Evolutionary conservation across 345 rosid species (phyloP), one percentile per base, ranked within the genome.

Genomic region (Streptanthus diversifolius): DNA sequence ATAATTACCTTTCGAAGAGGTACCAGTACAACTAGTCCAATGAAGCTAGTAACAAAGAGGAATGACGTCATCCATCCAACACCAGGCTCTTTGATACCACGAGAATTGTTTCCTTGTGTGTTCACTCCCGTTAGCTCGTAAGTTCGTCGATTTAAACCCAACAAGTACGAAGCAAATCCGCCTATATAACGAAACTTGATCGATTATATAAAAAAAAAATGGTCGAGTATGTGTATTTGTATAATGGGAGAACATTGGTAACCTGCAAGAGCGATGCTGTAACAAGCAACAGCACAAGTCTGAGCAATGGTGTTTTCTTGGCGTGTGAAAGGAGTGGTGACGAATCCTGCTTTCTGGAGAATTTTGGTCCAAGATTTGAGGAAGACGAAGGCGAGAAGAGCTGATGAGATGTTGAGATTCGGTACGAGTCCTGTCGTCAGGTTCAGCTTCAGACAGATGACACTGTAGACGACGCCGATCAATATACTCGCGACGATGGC

Each of bases 361-460:
- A 95, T 72, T 71, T 87, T 84, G 21, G 98, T 88, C 98, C 99
- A 91, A 0, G 93, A 79, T 75, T 77, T 85, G 39, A 95, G 68
- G 58, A 90, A 79, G 22, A 95, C 90, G 54, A 84, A 91, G 18
- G 90, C 96, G 0, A 95, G 80, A 0, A 95, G 92, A 51, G 99
- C 99, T 25, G 96, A 97, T 36, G 99, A 95, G 80, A 95, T 97
- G 51, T 95, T 95, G 62, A 95, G 91, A 74, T 91, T 95, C 7
- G 99, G 99, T 30, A 95, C 97, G 30, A 95, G 77, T 13, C 98
- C 99, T 5, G 99, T 92, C 14, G 97, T 95, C 9, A 95, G 88
- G 65, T 90, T 95, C 52, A 95, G 86, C 80, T 95, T 95, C 83
- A 75, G 85, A 32, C 91, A 95, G 54, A 95, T 90, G 39, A 95